Evolutionary conservation across 1,284 basidiomycete genomes (phyloP), one percentile per base, ranked within the genome.

Genomic region (Cryptococcus depauperatus): DNA sequence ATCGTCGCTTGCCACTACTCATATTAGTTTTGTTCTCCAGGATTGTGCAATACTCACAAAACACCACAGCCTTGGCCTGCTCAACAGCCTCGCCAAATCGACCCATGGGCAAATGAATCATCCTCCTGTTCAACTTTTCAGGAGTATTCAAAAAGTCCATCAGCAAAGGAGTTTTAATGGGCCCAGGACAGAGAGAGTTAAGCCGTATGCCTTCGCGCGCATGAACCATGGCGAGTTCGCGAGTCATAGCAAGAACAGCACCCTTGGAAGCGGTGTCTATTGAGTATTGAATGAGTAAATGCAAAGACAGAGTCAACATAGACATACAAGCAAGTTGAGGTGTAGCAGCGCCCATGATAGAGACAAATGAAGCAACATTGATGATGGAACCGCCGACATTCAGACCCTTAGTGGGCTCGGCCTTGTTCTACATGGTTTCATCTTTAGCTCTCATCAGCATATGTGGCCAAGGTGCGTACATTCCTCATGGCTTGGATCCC

Each of bases 101-200:
- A 48, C 93, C 93, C 85, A 96, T 89, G 2, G 93, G 93, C 25
- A 93, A 78, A 67, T 97, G 92, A 22, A 89, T 81, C 64, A 96
- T 68, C 42, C 93, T 79, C 38, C 92, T 81, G 51, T 95, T 81
- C 54, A 85, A 81, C 75, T 96, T 97, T 76, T 98, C 92, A 35
- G 84, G 77, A n/a, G 93, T 96, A 73, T 96, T 81, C 61, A 98
- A 79, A 77, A 92, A 97, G 70, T 97, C 84, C 92, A 98, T 98
- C 26, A 98, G 77, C 27, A 97, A 79, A 29, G 91, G 89, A 21
- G 90, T 93, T 70, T 85, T 87, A 52, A 95, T 77, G 37, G 91
- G 90, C 16, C 90, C 91, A 30, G 92, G 92, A 79, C 91, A 96
- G 52, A 97, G 79, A 9, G 90, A 82, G 74, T 98, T 98, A 70